Percentiles rank a stretch among this genome's conserved stretches.
phyloP scores from a whole-genome alignment of 1,284 basidiomycete species.

The Fistulina hepatica region DNA sequence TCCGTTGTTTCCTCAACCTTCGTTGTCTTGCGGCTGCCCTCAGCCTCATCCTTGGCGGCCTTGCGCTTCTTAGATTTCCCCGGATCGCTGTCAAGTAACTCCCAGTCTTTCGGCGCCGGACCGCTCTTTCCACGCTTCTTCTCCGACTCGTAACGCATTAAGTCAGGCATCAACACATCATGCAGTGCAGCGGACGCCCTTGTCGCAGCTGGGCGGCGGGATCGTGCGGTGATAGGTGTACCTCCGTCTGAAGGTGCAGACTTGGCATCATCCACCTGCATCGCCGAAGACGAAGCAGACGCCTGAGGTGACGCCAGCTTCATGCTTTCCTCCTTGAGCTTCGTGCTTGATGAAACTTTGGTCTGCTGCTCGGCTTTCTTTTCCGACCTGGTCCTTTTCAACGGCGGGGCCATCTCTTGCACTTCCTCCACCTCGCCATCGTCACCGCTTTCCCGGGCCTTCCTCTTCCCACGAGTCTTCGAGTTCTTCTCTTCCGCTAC shows the following conservation, averaged over 20 bases:
- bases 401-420: slow-evolving; percentile 9
- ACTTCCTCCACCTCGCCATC: slow-evolving; percentile 6
- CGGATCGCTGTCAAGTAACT: slow-evolving; percentile 2
- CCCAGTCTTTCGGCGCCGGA: neutral
- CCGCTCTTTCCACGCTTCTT: slow-evolving; percentile 10
- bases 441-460: too few species aligned
- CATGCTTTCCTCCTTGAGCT: too few species aligned
- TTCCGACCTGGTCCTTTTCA: too few species aligned
- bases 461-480: slow-evolving; percentile 6
- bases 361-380: too few species aligned
- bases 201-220: slow-evolving; percentile 46
- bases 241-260: too few species aligned
- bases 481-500: slow-evolving; percentile 8
- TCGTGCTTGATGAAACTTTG: too few species aligned
- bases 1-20: slow-evolving; percentile 1
- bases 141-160: slow-evolving; percentile 57
- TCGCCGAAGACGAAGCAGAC: too few species aligned
- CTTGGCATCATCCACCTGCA: too few species aligned
- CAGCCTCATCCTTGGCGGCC: slow-evolving; percentile 12
- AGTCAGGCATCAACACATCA: slow-evolving; percentile 67
- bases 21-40: slow-evolving; percentile 2
- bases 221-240: too few species aligned
- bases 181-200: slow-evolving; percentile 36
- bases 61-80: slow-evolving; percentile 6
- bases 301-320: too few species aligned